Conservation (phyloP, 1,284 basidiomycete genomes). For the Ganoderma sinense region DNA sequence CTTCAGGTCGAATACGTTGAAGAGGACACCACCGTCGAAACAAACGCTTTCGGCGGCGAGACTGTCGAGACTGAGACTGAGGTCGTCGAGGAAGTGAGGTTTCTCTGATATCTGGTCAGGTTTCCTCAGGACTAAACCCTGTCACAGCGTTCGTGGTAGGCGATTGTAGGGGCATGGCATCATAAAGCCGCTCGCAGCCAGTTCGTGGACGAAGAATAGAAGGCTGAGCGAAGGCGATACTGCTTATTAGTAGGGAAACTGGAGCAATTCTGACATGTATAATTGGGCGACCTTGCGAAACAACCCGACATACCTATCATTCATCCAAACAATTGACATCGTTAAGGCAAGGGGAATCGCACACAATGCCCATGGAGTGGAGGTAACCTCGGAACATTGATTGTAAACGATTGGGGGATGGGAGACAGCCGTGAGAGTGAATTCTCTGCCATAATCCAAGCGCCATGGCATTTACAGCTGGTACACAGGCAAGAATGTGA, state of each 20-base stretch:
- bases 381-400: no score
- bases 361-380: not conserved
- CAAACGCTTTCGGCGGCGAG: not conserved
- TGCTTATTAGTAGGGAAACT: not conserved
- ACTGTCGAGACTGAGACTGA: not conserved
- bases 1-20: constrained; percentile 1
- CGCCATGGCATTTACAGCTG: no score
- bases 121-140: not conserved
- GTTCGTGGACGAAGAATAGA: not conserved
- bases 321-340: not conserved
- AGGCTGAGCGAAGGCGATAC: not conserved
- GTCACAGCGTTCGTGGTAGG: not conserved
- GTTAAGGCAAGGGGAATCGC: not conserved
- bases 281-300: not conserved
- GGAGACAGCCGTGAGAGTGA: no score
- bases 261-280: not conserved
- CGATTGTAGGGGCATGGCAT: not conserved
- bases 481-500: no score
- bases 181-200: not conserved
- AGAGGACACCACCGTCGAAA: not conserved
- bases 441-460: no score
- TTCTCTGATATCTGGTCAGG: not conserved
- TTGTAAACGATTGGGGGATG: no score
- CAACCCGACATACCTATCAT: not conserved
- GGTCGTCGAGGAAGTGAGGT: not conserved